A percentile compares a stretch with the other conserved stretches of the same genome.
Conservation (phyloP, 805 yeast species). For the Candida argentea region DNA sequence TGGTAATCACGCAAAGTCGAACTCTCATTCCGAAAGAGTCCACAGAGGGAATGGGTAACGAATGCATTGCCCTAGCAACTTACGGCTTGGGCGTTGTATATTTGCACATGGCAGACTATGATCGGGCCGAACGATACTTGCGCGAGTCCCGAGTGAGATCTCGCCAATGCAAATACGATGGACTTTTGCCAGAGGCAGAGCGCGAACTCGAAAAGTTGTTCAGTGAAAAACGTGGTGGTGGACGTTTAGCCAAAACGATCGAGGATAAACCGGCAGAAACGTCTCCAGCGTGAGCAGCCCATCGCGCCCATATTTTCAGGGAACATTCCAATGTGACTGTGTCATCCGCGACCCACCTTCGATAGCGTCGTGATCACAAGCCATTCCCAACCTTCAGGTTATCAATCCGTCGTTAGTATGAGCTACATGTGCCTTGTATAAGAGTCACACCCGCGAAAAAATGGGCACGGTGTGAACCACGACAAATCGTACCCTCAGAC, state of each 20-base stretch:
- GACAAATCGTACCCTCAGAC: no score
- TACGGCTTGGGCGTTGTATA: conserved; percentile 79
- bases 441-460: no score
- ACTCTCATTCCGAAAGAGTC: conserved; percentile 16
- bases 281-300: no score
- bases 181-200: conserved; percentile 55
- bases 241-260: conserved; percentile 2
- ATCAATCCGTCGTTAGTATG: no score
- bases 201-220: conserved; percentile 50
- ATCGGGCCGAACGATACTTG: conserved; percentile 49
- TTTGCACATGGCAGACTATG: conserved; percentile 47
- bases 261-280: no score
- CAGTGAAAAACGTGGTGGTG: conserved; percentile 16
- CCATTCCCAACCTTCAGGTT: no score
- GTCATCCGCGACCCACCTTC: not conserved
- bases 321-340: conserved; percentile 2
- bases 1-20: conserved; percentile 24
- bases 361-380: no score
- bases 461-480: no score
- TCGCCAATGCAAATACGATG: conserved; percentile 51
- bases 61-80: conserved; percentile 69
- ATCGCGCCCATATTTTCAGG: no score
- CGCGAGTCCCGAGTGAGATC: conserved; percentile 67
- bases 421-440: no score
- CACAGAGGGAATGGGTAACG: conserved; percentile 30